These are phyloP conservation scores for Diaporthe sp. DNA, from an alignment of 2,329 filamentous ascomycete species.

Conservation along the genomic window DNA sequence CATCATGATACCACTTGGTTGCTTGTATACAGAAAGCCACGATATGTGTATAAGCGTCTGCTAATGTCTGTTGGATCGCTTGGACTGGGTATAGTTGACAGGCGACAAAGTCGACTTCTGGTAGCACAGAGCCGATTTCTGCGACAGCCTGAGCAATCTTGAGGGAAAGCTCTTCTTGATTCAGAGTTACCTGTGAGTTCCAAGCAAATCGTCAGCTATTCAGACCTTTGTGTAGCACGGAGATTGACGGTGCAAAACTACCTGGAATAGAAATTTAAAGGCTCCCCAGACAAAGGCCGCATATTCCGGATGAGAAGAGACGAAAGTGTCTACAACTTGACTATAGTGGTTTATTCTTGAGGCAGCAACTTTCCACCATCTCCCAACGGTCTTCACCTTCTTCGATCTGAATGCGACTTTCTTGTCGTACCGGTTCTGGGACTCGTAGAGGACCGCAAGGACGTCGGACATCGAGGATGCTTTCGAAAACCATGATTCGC, in stretches of 20 bases:
- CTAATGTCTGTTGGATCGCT: conserved; percentile 2
- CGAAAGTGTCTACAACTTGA: not conserved
- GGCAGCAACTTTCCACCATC: not conserved
- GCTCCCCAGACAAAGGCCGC: not conserved
- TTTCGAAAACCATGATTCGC: not conserved
- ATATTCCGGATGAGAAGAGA: not conserved
- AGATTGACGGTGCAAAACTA: not conserved
- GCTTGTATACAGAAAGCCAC: not conserved
- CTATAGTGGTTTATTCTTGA: not conserved
- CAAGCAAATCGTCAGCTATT: not conserved
- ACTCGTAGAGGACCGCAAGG: not conserved
- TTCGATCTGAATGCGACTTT: not conserved
- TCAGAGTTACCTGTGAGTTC: not conserved
- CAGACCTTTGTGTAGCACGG: not conserved
- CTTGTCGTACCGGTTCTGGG: not conserved
- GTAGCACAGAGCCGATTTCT: not conserved
- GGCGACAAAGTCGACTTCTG: not conserved
- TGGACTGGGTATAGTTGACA: not conserved
- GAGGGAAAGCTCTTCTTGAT: not conserved
- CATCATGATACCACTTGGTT: conserved; percentile 1
- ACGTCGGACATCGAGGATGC: not conserved
- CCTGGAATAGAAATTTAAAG: not conserved
- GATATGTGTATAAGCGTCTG: not conserved
- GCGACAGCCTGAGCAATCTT: not conserved
- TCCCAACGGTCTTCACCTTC: not conserved